A percentile compares a stretch with the other conserved stretches of the same genome.
phyloP scores from a whole-genome alignment of 495 filamentous ascomycete species.

The Chaetomium fimeti region DNA sequence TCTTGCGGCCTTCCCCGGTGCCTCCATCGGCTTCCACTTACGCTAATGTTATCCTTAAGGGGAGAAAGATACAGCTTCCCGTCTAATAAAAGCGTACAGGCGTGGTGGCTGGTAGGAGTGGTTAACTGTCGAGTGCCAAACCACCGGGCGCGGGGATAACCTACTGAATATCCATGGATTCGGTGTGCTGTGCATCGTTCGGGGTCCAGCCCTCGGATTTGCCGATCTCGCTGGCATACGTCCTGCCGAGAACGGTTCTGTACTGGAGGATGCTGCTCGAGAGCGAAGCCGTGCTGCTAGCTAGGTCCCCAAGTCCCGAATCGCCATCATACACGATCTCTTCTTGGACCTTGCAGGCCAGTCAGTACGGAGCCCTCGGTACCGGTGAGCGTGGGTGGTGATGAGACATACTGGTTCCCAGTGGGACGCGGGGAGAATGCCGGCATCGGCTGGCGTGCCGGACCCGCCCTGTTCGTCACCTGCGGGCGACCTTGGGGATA shows the following conservation, averaged over 20 bases:
- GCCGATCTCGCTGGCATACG: constrained; percentile 30
- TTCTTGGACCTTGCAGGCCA: background rate
- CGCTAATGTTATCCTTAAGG: constrained; percentile 6
- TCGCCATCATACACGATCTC: background rate
- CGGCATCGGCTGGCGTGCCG: background rate
- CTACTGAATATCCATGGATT: constrained; percentile 9
- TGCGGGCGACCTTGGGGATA: background rate
- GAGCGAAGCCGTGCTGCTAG: constrained; percentile 27
- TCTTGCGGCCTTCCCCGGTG: background rate
- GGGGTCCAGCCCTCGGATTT: constrained; percentile 28
- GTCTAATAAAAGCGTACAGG: constrained; percentile 6
- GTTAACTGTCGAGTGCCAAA: background rate
- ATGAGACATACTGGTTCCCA: constrained; percentile 9
- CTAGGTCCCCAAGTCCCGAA: background rate
- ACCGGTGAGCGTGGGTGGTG: background rate
- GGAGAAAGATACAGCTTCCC: constrained; percentile 19
- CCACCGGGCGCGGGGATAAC: background rate
- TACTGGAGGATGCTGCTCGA: constrained; percentile 33
- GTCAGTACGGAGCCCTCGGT: background rate
- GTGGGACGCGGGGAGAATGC: constrained; percentile 10
- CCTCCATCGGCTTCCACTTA: background rate
- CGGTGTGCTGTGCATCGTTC: constrained; percentile 3
- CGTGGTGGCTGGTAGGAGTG: constrained; percentile 9
- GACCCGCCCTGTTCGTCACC: background rate
- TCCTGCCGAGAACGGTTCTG: constrained; percentile 30